A percentile compares a stretch with the other conserved stretches of the same genome.
Conservation (phyloP, 2,329 filamentous ascomycete species). For the Phaeosphaeria sp. region DNA sequence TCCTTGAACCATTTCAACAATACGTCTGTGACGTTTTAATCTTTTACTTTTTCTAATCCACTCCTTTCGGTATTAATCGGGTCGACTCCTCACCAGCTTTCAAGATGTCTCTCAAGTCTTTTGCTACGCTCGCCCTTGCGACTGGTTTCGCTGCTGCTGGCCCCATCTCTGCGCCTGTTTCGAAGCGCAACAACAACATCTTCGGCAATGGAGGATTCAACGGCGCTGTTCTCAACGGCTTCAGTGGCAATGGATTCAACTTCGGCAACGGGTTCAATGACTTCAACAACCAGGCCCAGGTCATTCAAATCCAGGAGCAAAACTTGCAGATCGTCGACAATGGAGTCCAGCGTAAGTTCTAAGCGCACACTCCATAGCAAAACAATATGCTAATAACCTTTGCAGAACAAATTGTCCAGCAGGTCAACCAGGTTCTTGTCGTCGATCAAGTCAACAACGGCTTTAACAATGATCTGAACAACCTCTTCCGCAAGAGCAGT, state of each 20-base stretch:
- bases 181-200: slow-evolving; percentile 17
- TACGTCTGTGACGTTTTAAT: slow-evolving; percentile 44
- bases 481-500: slow-evolving; percentile 38
- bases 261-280: slow-evolving; percentile 39
- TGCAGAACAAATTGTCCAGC: slow-evolving; percentile 27
- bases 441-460: slow-evolving; percentile 38
- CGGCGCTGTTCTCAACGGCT: slow-evolving; percentile 23
- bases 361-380: too few relatives aligned
- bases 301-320: slow-evolving; percentile 37
- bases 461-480: slow-evolving; percentile 39
- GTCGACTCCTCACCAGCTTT: slow-evolving; percentile 13
- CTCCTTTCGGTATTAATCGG: slow-evolving; percentile 29
- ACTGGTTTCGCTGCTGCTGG: slow-evolving; percentile 41
- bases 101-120: slow-evolving; percentile 39
- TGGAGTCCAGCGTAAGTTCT: slow-evolving; percentile 16
- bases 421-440: slow-evolving; percentile 37
- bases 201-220: slow-evolving; percentile 13
- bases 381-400: too few relatives aligned
- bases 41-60: slow-evolving; percentile 30
- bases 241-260: slow-evolving; percentile 34
- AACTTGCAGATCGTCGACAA: slow-evolving; percentile 35
- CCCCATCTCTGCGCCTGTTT: slow-evolving; percentile 29
- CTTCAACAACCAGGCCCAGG: slow-evolving; percentile 38
- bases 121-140: slow-evolving; percentile 36
- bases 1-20: slow-evolving; percentile 22